Evolutionary conservation across 225 moss, liverwort and hornwort species (phyloP).

Genomic region (Takakia lepidozioides): DNA sequence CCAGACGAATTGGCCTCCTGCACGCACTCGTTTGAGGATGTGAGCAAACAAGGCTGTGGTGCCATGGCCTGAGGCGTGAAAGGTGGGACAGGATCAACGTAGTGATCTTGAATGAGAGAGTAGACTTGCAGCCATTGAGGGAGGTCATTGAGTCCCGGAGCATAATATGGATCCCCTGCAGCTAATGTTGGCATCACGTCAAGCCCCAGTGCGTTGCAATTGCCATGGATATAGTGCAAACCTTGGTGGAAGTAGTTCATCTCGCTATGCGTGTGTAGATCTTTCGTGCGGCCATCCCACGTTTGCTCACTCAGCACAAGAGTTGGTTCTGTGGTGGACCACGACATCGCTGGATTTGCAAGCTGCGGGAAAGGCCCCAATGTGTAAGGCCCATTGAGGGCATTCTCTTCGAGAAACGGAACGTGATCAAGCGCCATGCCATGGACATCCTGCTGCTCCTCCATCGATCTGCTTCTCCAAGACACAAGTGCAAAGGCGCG

Average conservation of each 20-base stretch:
- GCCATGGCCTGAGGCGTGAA: constrained; percentile 27
- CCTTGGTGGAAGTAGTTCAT: constrained; percentile 35
- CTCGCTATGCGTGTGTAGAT: too few species aligned
- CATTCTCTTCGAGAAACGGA: too few species aligned
- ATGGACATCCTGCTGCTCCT: too few species aligned
- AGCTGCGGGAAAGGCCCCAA: too few species aligned
- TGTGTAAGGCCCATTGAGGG: too few species aligned
- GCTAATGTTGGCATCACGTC: constrained; percentile 46
- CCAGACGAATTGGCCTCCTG: constrained; percentile 77
- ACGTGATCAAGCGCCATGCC: too few species aligned
- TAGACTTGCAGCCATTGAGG: constrained; percentile 66
- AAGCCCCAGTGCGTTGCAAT: constrained; percentile 28
- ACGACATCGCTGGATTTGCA: constrained; percentile 7
- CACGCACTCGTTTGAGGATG: constrained; percentile 56
- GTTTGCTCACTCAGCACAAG: constrained; percentile 27
- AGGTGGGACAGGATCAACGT: constrained; percentile 31
- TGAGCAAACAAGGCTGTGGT: constrained; percentile 12
- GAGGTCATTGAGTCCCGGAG: constrained; percentile 31
- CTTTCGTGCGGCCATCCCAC: constrained; percentile 17
- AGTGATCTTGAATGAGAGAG: constrained; percentile 62
- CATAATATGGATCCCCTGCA: constrained; percentile 22
- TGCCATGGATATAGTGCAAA: constrained; percentile 19
- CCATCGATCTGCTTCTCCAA: too few species aligned
- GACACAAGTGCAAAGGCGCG: too few species aligned
- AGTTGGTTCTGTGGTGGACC: constrained; percentile 60